Percentiles rank a stretch among this genome's conserved stretches.
phyloP scores from a whole-genome alignment of 2,329 filamentous ascomycete genomes.

The Aspergillus jensenii region DNA sequence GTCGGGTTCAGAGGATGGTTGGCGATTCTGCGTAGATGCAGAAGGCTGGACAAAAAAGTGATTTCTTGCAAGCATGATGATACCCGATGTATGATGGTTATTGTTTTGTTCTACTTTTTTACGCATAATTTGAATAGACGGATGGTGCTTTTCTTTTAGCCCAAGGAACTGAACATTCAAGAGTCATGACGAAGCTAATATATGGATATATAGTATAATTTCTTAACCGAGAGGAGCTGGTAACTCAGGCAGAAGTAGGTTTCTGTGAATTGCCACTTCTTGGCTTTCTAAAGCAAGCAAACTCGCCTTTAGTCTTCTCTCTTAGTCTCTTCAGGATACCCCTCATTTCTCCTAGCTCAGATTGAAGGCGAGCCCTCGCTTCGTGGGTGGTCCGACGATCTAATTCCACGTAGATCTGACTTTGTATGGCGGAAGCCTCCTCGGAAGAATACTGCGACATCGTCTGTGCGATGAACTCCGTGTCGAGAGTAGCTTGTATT shows the following conservation, averaged over 20 bases:
- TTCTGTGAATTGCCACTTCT: conserved; percentile 40
- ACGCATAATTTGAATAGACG: neutral
- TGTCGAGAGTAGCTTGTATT: conserved; percentile 96
- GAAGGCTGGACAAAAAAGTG: conserved; percentile 12
- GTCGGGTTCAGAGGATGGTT: conserved; percentile 74
- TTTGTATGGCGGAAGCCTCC: conserved; percentile 75
- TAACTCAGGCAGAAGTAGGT: neutral
- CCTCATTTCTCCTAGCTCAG: conserved; percentile 86
- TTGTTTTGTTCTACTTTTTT: neutral
- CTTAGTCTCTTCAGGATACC: conserved; percentile 79
- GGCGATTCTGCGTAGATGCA: conserved; percentile 32
- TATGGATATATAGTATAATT: neutral
- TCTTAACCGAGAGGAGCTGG: neutral
- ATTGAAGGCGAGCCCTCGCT: conserved; percentile 75
- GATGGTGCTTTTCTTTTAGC: neutral
- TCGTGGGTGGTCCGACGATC: conserved; percentile 88
- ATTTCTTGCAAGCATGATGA: conserved; percentile 16
- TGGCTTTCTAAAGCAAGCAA: conserved; percentile 76
- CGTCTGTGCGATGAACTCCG: conserved; percentile 95
- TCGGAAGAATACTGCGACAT: conserved; percentile 87
- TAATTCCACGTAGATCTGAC: conserved; percentile 86
- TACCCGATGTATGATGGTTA: conserved; percentile 15
- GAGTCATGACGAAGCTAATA: neutral
- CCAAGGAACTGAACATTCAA: neutral
- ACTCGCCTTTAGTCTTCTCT: conserved; percentile 80